Evolutionary conservation across 805 yeast genomes (phyloP), one percentile per base, ranked within the genome.

Genomic region (Monosporozyma servazzii): DNA sequence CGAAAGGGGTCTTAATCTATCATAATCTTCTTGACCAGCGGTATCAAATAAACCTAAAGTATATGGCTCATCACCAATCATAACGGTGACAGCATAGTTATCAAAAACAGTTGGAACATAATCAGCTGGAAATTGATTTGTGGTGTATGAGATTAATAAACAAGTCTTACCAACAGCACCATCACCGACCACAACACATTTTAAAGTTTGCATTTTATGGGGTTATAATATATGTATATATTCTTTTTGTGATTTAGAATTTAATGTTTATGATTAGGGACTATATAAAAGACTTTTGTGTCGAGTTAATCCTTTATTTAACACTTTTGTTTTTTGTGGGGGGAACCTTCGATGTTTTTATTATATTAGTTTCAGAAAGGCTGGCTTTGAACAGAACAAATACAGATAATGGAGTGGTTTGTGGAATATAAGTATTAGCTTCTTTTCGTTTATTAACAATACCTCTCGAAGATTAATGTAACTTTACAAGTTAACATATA

Each of bases 151-250:
- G 65, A 91, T 91, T 60, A 93, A 78, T 56, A 93, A 80, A 74
- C 98, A 91, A 18, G 98, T 91, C 77, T 89, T 91, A 62, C 99
- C 99, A 57, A 93, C 98, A 61, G 98, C 98, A 87, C 99, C 99
- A 74, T 93, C 99, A 58, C 99, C 99, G 51, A 93, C 98, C 58
- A 91, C 97, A 58, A 93, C 98, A 78, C 98, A 93, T 73, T 91
- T 91, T 70, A 86, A 70, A 48, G 78, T 74, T 63, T 74, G 77
- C 78, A 74, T 74, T 27, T 27, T 27, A n/a, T 27, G 36, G 30
- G 18, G 20, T 43, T 47, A 21, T 33, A 33, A 33, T 33, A 33
- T 33, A 33, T 33, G 13, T 33, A 13, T 3, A 13, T 33, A 13
- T 13, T 33, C 2, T 33, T 33, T 33, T 33, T 21, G 23, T 39